Evolutionary conservation across 805 yeast genomes (phyloP).

Genomic region (Candida broadrunensis): DNA sequence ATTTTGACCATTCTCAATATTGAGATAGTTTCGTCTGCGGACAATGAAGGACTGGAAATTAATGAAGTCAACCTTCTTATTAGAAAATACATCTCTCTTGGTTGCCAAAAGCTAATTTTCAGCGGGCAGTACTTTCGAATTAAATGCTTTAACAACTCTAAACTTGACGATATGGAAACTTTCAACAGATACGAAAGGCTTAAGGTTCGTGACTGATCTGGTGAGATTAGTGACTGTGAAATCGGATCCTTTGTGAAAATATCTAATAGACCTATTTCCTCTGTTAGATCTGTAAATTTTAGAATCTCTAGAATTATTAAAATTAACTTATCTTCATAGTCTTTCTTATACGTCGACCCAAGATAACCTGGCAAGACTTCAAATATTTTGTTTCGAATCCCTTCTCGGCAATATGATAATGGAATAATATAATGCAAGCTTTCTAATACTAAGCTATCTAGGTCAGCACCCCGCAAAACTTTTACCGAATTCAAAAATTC

Average conservation of each 20-base stretch:
- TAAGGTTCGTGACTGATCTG: background rate
- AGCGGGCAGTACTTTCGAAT: slow-evolving; percentile 17
- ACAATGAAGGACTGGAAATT: slow-evolving; percentile 5
- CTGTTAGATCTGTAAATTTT: slow-evolving; percentile 36
- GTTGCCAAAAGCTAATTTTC: slow-evolving; percentile 29
- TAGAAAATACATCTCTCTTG: slow-evolving; percentile 33
- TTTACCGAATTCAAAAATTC: background rate
- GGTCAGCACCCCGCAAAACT: slow-evolving; percentile 2
- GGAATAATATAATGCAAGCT: slow-evolving; percentile 41
- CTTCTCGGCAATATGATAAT: slow-evolving; percentile 39
- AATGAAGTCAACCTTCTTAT: slow-evolving; percentile 26
- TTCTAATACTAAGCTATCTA: slow-evolving; percentile 20
- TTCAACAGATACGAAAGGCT: slow-evolving; percentile 3
- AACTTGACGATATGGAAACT: slow-evolving; percentile 22
- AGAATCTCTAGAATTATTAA: slow-evolving; percentile 37
- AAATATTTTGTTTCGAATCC: slow-evolving; percentile 32
- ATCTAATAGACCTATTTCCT: slow-evolving; percentile 14
- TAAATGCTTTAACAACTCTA: slow-evolving; percentile 21
- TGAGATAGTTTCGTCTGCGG: slow-evolving; percentile 17
- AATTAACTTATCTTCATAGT: slow-evolving; percentile 20
- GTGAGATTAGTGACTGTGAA: background rate
- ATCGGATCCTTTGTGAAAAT: slow-evolving; percentile 1
- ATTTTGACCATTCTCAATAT: slow-evolving; percentile 37
- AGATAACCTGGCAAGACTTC: slow-evolving; percentile 10
- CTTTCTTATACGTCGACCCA: slow-evolving; percentile 16